Percentiles rank a stretch among this genome's conserved stretches.
phyloP scores from a whole-genome alignment of 1,284 basidiomycete species.

The Tilletia walkeri region DNA sequence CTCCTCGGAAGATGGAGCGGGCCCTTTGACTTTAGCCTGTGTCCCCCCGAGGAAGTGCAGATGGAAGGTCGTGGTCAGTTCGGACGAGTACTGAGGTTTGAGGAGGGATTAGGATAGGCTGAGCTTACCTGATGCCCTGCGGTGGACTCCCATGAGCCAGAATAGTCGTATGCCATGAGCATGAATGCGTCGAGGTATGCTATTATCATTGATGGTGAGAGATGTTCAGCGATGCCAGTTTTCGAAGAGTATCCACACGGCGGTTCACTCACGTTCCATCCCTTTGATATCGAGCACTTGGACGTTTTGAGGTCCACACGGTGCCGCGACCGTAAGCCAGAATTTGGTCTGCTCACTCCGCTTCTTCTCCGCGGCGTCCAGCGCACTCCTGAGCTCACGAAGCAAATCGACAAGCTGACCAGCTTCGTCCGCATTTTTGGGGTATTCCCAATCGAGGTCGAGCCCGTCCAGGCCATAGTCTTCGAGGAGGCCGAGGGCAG shows the following conservation, averaged over 20 bases:
- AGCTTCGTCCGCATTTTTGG: constrained; percentile 63
- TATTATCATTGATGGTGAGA: not conserved
- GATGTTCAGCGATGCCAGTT: too few relatives aligned
- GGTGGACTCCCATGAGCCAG: constrained; percentile 64
- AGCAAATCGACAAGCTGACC: constrained; percentile 71
- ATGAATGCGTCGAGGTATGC: constrained; percentile 76
- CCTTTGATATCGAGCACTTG: constrained; percentile 67
- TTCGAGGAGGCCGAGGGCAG: constrained; percentile 72
- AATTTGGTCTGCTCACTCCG: constrained; percentile 64
- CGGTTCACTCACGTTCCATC: constrained; percentile 64
- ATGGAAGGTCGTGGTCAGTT: too few relatives aligned
- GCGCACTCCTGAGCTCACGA: constrained; percentile 67
- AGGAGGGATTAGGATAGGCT: too few relatives aligned
- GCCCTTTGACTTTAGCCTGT: constrained; percentile 70
- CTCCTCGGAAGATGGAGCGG: constrained; percentile 63
- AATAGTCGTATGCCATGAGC: constrained; percentile 69
- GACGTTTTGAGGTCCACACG: constrained; percentile 72
- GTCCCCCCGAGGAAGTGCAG: not conserved
- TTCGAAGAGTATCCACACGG: too few relatives aligned
- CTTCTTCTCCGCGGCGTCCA: constrained; percentile 63
- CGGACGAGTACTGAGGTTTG: too few relatives aligned
- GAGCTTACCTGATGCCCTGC: constrained; percentile 68
- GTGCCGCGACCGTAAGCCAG: constrained; percentile 75
- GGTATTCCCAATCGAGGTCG: constrained; percentile 27
- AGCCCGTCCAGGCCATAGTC: constrained; percentile 83